phyloP scores from a whole-genome alignment of 2,329 filamentous ascomycete species.

The Pseudogymnoascus sp. region DNA sequence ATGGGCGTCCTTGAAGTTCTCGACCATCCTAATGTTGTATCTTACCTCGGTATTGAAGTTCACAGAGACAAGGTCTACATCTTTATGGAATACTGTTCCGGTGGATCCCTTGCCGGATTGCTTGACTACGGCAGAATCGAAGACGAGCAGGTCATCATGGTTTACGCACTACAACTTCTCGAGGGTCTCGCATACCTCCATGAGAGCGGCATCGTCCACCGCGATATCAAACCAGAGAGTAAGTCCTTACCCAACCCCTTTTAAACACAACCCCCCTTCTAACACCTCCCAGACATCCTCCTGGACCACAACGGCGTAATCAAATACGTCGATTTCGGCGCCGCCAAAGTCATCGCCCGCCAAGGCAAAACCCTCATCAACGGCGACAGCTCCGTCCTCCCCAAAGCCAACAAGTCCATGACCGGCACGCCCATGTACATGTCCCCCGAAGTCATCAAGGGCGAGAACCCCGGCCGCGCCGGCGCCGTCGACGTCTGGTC shows the following conservation, averaged over 20 bases:
- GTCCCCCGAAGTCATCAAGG: slow-evolving; percentile 97
- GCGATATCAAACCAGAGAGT: slow-evolving; percentile 97
- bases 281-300: slow-evolving; percentile 62
- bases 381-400: slow-evolving; percentile 45
- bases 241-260: slow-evolving; percentile 35
- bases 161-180: slow-evolving; percentile 87
- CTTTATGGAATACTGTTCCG: slow-evolving; percentile 99
- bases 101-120: slow-evolving; percentile 80
- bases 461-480: slow-evolving; percentile 69
- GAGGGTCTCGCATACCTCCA: slow-evolving; percentile 93
- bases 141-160: slow-evolving; percentile 95
- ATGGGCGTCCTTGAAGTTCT: slow-evolving; percentile 94
- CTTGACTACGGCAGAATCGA: slow-evolving; percentile 95
- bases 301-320: slow-evolving; percentile 97
- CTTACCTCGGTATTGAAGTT: slow-evolving; percentile 96
- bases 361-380: slow-evolving; percentile 80
- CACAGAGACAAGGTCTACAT: slow-evolving; percentile 99
- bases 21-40: slow-evolving; percentile 95
- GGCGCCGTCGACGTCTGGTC: slow-evolving; percentile 95
- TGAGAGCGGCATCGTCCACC: slow-evolving; percentile 83
- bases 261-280: slow-evolving; percentile 9
- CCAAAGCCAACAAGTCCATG: slow-evolving; percentile 78
- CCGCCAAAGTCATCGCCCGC: slow-evolving; percentile 91
- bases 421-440: slow-evolving; percentile 99
- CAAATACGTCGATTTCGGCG: slow-evolving; percentile 98